Conservation (phyloP, 2,329 filamentous ascomycete species). For the Teratosphaeriaceae sp. region DNA sequence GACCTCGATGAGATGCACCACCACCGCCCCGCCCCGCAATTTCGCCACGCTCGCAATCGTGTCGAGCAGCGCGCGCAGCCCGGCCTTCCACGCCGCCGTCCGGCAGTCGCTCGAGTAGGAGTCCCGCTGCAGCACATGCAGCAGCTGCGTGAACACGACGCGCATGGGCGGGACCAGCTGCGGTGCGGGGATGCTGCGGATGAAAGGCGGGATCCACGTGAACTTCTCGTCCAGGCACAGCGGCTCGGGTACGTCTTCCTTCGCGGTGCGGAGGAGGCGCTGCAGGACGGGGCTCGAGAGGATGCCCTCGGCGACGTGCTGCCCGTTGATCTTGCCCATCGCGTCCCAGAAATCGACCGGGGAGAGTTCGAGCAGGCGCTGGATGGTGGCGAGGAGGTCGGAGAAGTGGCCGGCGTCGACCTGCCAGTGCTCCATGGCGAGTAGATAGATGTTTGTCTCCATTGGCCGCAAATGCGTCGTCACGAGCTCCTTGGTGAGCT, state of each 20-base stretch:
- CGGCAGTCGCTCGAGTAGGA: conserved; percentile 52
- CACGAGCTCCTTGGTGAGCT: conserved; percentile 66
- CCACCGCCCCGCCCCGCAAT: conserved; percentile 23
- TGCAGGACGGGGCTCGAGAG: conserved; percentile 65
- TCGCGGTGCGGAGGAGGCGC: conserved; percentile 50
- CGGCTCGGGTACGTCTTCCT: conserved; percentile 47
- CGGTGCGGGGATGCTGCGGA: conserved; percentile 67
- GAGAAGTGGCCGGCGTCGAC: conserved; percentile 50
- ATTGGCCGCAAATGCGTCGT: conserved; percentile 71
- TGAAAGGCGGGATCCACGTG: conserved; percentile 71
- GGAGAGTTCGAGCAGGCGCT: conserved; percentile 65
- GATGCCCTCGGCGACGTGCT: conserved; percentile 75
- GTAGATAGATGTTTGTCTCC: conserved; percentile 59
- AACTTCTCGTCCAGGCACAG: conserved; percentile 56
- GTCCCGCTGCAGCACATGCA: conserved; percentile 56
- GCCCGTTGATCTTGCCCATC: conserved; percentile 72
- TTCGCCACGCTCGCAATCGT: conserved; percentile 16
- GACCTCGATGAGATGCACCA: conserved; percentile 24
- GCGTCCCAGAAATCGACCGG: conserved; percentile 82
- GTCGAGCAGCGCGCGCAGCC: conserved; percentile 35
- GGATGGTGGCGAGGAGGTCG: conserved; percentile 64
- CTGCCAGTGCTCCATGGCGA: conserved; percentile 58
- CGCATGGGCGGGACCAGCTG: conserved; percentile 76
- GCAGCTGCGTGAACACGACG: conserved; percentile 67
- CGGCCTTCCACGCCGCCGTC: conserved; percentile 57